Conservation (phyloP, 2,329 filamentous ascomycete genomes). For the Aspergillus brasiliensis region DNA sequence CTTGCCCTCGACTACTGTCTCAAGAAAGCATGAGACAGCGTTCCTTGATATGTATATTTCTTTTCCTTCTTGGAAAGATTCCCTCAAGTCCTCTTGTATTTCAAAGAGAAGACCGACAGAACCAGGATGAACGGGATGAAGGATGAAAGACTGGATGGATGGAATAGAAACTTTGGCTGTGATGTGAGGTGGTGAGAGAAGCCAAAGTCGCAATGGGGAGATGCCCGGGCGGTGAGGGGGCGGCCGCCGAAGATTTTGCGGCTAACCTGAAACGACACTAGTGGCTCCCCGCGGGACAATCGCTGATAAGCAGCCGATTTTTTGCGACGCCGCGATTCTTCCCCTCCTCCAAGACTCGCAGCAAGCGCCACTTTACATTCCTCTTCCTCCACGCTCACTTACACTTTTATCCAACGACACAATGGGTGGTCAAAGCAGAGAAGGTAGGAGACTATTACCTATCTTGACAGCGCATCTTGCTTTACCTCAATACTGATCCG, state of each 20-base stretch:
- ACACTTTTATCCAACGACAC: slow-evolving; percentile 27
- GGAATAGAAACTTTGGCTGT: slow-evolving; percentile 12
- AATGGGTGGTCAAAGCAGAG: slow-evolving; percentile 70
- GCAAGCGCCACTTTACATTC: slow-evolving; percentile 13
- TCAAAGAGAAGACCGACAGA: background rate
- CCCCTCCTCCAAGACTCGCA: slow-evolving; percentile 21
- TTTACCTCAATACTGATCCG: background rate
- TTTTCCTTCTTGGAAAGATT: background rate
- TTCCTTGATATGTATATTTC: background rate
- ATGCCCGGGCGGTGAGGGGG: slow-evolving; percentile 16
- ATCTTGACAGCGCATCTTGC: background rate
- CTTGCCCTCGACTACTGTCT: slow-evolving; percentile 22
- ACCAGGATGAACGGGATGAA: slow-evolving; percentile 1
- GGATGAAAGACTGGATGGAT: slow-evolving; percentile 3
- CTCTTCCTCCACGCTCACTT: slow-evolving; percentile 7
- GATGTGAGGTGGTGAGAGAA: slow-evolving; percentile 3
- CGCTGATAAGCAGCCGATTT: slow-evolving; percentile 26
- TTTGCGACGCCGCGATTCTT: slow-evolving; percentile 11
- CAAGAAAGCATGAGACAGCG: slow-evolving; percentile 9
- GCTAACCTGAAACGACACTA: slow-evolving; percentile 22
- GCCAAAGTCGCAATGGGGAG: background rate
- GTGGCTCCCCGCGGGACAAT: slow-evolving; percentile 19
- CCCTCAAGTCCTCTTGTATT: background rate
- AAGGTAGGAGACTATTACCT: slow-evolving; percentile 50
- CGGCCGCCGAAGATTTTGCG: slow-evolving; percentile 18